Evolutionary conservation across 1,284 basidiomycete species (phyloP), one percentile per base, ranked within the genome.

Genomic region (Clitocybe nebularis): DNA sequence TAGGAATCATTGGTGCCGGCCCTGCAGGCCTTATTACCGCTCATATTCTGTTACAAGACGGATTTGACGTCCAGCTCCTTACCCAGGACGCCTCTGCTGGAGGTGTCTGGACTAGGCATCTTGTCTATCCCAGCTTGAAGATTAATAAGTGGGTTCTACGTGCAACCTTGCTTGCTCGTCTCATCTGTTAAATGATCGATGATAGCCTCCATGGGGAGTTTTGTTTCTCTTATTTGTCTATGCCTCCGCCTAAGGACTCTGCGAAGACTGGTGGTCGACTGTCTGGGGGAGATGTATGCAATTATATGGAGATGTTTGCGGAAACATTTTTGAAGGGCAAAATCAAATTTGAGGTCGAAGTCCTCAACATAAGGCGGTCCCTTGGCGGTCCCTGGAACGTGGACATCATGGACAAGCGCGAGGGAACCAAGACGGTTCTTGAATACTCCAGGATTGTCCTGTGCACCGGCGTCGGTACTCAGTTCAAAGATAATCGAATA

Each of bases 191-290:
- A 19, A 39, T 3, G 10, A 9, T 10, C 17, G 11, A 13, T 21
- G 10, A 1, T 47, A 82, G 80, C 47, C 77, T 81, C 4, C 70
- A 81, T 49, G 79, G 79, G 3, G 76, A 81, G 53, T 79, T 71
- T 46, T 51, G 66, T 4, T 79, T 82, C 54, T 81, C 80, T 3
- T 46, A 67, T 0, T 47, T 78, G 29, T 57, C 66, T 0, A 81
- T 81, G 78, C 64, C 68, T 2, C 52, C 60, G 6, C 71, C 71
- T 3, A 19, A 46, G 5, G 42, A 63, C 17, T 45, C 62, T 5
- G 50, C 43, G 10, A 49, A 59, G 35, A 64, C 58, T 0, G 71
- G 69, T 1, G 71, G 68, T 1, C 68, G 73, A 0, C 63, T 79
- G 14, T 66, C 65, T 5, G 81, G 79, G 5, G 57, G 69, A 4